Evolutionary conservation across 257 asterid genomes (phyloP).

Genomic region (Solanum pimpinellifolium): DNA sequence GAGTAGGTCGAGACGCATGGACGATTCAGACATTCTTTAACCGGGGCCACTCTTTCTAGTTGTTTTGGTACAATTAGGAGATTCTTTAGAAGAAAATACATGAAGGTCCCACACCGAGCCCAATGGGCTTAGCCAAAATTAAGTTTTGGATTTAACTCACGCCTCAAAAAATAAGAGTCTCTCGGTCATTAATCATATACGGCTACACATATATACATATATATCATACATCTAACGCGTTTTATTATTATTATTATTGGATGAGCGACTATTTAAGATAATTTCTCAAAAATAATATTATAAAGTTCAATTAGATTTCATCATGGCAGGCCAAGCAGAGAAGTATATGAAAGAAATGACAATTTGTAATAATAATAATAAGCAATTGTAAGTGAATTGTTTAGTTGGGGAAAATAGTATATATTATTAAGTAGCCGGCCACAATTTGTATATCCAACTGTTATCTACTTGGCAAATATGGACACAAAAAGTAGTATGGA

Average conservation of each 20-base stretch:
- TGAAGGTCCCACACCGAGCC: no score
- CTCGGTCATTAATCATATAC: not conserved
- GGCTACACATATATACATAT: no score
- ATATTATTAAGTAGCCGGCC: not conserved
- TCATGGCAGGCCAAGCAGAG: not conserved
- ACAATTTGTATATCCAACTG: not conserved
- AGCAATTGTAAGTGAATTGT: not conserved
- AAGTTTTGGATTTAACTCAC: no score
- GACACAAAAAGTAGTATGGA: not conserved
- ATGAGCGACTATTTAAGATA: not conserved
- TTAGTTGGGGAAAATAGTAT: not conserved
- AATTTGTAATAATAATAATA: no score
- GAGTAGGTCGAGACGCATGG: no score
- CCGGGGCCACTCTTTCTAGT: not conserved
- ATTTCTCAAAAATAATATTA: not conserved
- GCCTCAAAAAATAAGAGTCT: not conserved
- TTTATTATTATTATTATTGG: no score
- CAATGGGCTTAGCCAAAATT: no score
- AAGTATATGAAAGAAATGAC: not conserved
- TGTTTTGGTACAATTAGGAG: not conserved
- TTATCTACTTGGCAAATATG: not conserved
- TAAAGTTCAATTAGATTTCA: not conserved
- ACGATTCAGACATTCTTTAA: not conserved
- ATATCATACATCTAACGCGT: not conserved
- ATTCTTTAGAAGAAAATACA: no score